Evolutionary conservation across 2,329 filamentous ascomycete genomes (phyloP), one percentile per base, ranked within the genome.

Genomic region (Botrytis aclada): DNA sequence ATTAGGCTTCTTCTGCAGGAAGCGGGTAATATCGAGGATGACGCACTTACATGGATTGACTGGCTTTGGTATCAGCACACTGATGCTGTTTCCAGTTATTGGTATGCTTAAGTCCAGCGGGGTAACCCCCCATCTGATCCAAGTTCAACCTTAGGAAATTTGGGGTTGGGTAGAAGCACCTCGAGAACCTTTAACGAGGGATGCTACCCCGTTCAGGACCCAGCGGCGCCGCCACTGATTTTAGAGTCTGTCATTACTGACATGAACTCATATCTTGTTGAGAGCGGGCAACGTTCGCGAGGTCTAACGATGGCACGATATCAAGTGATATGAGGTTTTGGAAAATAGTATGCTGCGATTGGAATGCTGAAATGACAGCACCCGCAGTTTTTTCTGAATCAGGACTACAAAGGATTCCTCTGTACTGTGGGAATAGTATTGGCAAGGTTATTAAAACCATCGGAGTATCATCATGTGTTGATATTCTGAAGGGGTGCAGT

Each of bases 201-300:
- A 32, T 43, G 32, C 20, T 63, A 32, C 16, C 34, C 9, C 41
- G n/a, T 34, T 12, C 18, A 64, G 54, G 18, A 58, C 14, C 3
- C 29, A 29, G 41, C 16, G 9, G 18, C 29, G 41, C n/a, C 10
- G 20, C 39, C 8, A 20, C n/a, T 22, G 20, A 0, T 64, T 25
- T 32, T 32, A 12, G 61, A 64, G 29, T 9, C 8, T 22, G 39
- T 20, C n/a, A 64, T 43, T 45, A 16, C 12, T 25, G 37, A 63
- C 41, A 32, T 58, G 34, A 70, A 71, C 20, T 51, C 77, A 77
- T 25, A 22, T n/a, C 10, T 62, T 39, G 14, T 62, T 62, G 25
- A 7, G 60, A 37, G 22, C 25, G 18, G 37, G 25, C 25, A 7
- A 62, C 1, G 22, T n/a, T 29, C 14, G 37, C 37, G 25, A 62